Conservation (phyloP, 2,329 filamentous ascomycete genomes). For the Fusarium metavorans region DNA sequence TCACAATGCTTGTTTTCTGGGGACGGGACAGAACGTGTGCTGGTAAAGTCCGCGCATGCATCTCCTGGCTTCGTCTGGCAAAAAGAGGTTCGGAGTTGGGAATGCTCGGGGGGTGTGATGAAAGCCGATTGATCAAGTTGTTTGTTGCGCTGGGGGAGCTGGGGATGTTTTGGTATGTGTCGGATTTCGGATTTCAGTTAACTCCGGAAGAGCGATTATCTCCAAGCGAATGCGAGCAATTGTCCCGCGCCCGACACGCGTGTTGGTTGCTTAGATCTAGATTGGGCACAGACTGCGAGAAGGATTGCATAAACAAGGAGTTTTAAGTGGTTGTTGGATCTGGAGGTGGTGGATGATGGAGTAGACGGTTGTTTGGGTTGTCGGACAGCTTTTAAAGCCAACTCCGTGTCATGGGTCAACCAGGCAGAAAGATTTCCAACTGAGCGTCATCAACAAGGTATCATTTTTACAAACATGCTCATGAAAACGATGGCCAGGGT, state of each 20-base stretch:
- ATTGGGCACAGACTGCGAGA: not conserved
- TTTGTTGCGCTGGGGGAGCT: not conserved
- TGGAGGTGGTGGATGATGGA: not conserved
- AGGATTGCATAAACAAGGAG: not conserved
- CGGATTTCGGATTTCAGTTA: constrained; percentile 24
- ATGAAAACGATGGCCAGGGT: not conserved
- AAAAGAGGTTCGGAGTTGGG: constrained; percentile 5
- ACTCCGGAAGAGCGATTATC: constrained; percentile 11
- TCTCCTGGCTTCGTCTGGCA: not conserved
- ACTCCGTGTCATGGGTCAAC: not conserved
- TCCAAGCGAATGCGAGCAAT: not conserved
- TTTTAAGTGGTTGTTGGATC: not conserved
- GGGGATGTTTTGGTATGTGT: not conserved
- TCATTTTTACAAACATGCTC: not conserved
- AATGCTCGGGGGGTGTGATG: not conserved
- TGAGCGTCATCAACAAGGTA: not conserved
- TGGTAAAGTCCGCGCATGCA: constrained; percentile 1
- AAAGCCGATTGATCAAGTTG: constrained; percentile 17
- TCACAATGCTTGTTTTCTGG: constrained; percentile 4
- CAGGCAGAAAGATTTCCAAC: constrained; percentile 1
- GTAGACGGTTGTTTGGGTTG: not conserved
- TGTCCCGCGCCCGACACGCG: not conserved
- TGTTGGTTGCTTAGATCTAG: not conserved
- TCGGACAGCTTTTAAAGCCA: not conserved
- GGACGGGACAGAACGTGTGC: constrained; percentile 18